phyloP scores from a whole-genome alignment of 225 moss, liverwort and hornwort genomes.

The Lunularia cruciata region DNA sequence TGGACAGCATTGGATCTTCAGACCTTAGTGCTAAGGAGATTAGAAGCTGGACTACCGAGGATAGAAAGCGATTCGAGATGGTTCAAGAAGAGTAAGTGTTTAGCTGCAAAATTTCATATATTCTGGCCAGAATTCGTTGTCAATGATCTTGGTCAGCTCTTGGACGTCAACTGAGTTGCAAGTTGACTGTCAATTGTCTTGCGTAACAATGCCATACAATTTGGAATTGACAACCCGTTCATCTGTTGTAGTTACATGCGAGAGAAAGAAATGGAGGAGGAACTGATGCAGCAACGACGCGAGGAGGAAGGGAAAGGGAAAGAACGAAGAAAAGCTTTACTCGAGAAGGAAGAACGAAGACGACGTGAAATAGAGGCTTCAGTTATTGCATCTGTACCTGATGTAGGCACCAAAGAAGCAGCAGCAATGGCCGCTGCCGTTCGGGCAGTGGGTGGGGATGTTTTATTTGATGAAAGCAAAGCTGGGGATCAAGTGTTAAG shows the following conservation, averaged over 20 bases:
- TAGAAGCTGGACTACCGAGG: slow-evolving; percentile 95
- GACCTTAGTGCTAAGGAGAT: slow-evolving; percentile 98
- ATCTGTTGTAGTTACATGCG: slow-evolving; percentile 75
- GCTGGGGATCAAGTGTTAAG: slow-evolving; percentile 94
- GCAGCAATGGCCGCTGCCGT: slow-evolving; percentile 99
- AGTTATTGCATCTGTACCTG: slow-evolving; percentile 89
- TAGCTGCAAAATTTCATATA: too few relatives aligned
- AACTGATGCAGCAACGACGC: slow-evolving; percentile 81
- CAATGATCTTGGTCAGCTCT: not conserved
- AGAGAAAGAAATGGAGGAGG: slow-evolving; percentile 96
- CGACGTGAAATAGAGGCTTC: slow-evolving; percentile 95
- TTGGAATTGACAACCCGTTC: not conserved
- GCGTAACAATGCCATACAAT: not conserved
- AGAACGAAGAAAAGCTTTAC: slow-evolving; percentile 84
- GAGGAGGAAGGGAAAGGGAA: slow-evolving; percentile 97
- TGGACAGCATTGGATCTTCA: slow-evolving; percentile 99
- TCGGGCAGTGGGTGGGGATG: slow-evolving; percentile 93
- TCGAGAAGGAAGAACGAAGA: slow-evolving; percentile 86
- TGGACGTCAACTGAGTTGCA: not conserved
- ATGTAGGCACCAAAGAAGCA: slow-evolving; percentile 95
- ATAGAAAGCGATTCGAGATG: slow-evolving; percentile 92
- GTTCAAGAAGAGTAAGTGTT: slow-evolving; percentile 94
- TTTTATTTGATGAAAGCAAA: slow-evolving; percentile 83
- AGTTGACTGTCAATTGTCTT: not conserved
- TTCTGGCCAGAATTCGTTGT: too few relatives aligned